Percentiles rank a stretch among this genome's conserved stretches.
phyloP scores from a whole-genome alignment of 2,329 filamentous ascomycete genomes.

The Scedosporium dehoogii region DNA sequence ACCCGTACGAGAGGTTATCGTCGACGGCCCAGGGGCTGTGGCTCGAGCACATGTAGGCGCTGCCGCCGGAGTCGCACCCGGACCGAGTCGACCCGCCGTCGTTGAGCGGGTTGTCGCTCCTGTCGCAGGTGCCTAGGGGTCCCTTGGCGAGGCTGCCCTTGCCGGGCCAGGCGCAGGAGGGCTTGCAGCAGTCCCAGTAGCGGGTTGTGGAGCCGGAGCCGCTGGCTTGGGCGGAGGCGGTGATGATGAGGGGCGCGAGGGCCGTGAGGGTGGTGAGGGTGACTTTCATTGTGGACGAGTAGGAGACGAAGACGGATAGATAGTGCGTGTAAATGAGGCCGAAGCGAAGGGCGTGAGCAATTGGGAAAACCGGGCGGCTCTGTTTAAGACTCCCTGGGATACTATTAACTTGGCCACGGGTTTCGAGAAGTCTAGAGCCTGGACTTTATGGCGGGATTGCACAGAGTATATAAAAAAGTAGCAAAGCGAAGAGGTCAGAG shows the following conservation, averaged over 20 bases:
- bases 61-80: slow-evolving; percentile 38
- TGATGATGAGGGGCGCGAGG: slow-evolving; percentile 5
- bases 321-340: neutral
- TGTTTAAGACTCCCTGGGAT: neutral
- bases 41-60: slow-evolving; percentile 50
- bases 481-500: too few species aligned
- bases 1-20: slow-evolving; percentile 51
- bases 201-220: slow-evolving; percentile 13
- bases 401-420: too few species aligned
- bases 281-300: neutral
- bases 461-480: too few species aligned
- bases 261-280: slow-evolving; percentile 9
- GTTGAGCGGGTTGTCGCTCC: slow-evolving; percentile 41
- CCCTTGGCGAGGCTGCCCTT: slow-evolving; percentile 39
- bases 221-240: neutral
- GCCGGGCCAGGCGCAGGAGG: slow-evolving; percentile 50
- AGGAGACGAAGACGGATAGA: neutral
- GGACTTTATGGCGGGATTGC: too few species aligned
- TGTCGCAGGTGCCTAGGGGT: slow-evolving; percentile 44
- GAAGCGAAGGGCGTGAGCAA: neutral
- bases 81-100: slow-evolving; percentile 30
- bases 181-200: slow-evolving; percentile 63
- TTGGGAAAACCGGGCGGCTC: neutral
- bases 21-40: slow-evolving; percentile 54
- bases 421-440: too few species aligned